phyloP scores from a whole-genome alignment of 352 stramenopile genomes.

The Phytophthora citricola region DNA sequence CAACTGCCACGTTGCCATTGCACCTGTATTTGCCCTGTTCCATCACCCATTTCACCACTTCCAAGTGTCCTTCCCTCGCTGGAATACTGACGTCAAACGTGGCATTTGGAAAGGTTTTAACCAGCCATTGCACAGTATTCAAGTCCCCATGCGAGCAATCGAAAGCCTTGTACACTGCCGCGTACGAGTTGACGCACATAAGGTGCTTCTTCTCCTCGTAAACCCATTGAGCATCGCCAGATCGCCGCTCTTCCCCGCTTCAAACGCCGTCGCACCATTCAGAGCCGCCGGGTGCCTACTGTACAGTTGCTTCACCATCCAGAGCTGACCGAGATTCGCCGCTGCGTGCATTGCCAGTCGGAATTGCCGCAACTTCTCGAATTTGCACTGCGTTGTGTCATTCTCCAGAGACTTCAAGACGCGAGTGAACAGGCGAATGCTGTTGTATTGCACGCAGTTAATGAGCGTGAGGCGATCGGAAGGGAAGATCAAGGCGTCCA shows the following conservation, averaged over 20 bases:
- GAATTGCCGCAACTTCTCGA: conserved; percentile 17
- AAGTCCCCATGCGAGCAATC: background rate
- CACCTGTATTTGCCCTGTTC: conserved; percentile 2
- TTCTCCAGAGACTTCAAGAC: conserved; percentile 8
- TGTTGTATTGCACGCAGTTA: conserved; percentile 6
- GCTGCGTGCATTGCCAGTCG: conserved; percentile 15
- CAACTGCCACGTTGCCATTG: background rate
- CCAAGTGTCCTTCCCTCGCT: conserved; percentile 1
- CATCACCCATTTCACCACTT: conserved; percentile 2
- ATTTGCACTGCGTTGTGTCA: conserved; percentile 1
- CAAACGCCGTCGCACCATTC: conserved; percentile 7
- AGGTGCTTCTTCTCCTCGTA: background rate
- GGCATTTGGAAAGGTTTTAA: background rate
- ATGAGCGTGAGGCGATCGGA: conserved; percentile 1
- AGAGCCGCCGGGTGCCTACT: conserved; percentile 9
- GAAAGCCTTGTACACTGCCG: conserved; percentile 3
- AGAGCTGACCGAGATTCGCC: conserved; percentile 7
- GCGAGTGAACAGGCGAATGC: conserved; percentile 4
- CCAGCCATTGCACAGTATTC: conserved; percentile 4
- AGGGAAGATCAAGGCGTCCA: conserved; percentile 16
- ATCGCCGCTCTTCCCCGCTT: background rate
- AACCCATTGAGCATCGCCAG: conserved; percentile 2
- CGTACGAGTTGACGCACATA: conserved; percentile 3
- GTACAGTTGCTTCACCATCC: conserved; percentile 18
- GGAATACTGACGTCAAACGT: conserved; percentile 7